Evolutionary conservation across 2,329 filamentous ascomycete genomes (phyloP).

Genomic region (Leptodontidium sp.): DNA sequence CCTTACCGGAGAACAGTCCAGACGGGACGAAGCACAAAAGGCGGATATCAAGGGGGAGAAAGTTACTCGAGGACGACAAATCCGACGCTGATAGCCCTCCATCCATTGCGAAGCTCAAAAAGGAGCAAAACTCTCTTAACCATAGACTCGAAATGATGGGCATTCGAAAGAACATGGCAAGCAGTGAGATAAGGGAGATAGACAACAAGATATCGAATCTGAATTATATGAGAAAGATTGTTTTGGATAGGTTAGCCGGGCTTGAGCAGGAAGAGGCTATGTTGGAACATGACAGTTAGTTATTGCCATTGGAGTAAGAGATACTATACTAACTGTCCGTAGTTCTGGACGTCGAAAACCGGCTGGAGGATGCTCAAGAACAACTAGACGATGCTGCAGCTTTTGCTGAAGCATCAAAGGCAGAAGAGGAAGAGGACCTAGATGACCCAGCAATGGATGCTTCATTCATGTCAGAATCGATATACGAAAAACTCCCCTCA

Average conservation of each 20-base stretch:
- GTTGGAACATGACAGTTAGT: conserved; percentile 85
- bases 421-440: conserved; percentile 64
- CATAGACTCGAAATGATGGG: conserved; percentile 91
- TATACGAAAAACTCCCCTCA: conserved; percentile 88
- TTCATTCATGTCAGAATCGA: conserved; percentile 95
- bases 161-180: conserved; percentile 96
- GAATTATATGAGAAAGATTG: conserved; percentile 89
- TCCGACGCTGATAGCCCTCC: conserved; percentile 65
- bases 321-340: conserved; percentile 30
- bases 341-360: conserved; percentile 70
- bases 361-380: conserved; percentile 68
- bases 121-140: conserved; percentile 80
- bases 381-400: conserved; percentile 66
- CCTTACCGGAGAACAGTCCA: conserved; percentile 73
- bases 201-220: conserved; percentile 97
- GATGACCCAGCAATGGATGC: conserved; percentile 53
- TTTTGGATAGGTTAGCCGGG: conserved; percentile 83
- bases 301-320: background rate
- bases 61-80: conserved; percentile 73
- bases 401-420: conserved; percentile 59
- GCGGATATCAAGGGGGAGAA: conserved; percentile 77
- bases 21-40: conserved; percentile 75
- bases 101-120: conserved; percentile 76
- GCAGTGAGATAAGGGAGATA: conserved; percentile 93
- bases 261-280: conserved; percentile 91